Conservation (phyloP, 2,329 filamentous ascomycete genomes). For the Gnomoniopsis sp. region DNA sequence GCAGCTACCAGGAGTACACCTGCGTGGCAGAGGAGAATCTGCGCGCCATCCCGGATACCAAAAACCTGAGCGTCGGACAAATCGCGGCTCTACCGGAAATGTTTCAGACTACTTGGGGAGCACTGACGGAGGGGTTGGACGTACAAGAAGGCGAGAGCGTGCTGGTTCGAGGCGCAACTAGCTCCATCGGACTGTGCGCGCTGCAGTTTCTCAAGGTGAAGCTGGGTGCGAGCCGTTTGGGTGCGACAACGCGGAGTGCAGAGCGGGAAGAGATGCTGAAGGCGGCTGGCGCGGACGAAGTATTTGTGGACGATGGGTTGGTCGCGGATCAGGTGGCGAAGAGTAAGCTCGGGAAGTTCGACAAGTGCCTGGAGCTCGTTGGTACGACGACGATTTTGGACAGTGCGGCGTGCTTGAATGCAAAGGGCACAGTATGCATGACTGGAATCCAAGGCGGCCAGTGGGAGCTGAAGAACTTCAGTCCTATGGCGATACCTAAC, state of each 20-base stretch:
- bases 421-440: constrained; percentile 41
- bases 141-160: constrained; percentile 37
- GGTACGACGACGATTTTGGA: constrained; percentile 39
- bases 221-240: constrained; percentile 34
- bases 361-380: constrained; percentile 45
- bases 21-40: constrained; percentile 39
- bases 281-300: constrained; percentile 37
- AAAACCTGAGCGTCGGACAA: constrained; percentile 26
- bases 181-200: constrained; percentile 43
- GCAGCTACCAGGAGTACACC: constrained; percentile 47
- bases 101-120: constrained; percentile 47
- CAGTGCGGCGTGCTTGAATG: constrained; percentile 36
- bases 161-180: constrained; percentile 47
- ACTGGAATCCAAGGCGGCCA: constrained; percentile 30
- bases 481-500: constrained; percentile 17
- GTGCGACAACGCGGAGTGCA: constrained; percentile 35
- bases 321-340: constrained; percentile 32
- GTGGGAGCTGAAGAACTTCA: constrained; percentile 20
- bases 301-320: constrained; percentile 40
- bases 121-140: constrained; percentile 35
- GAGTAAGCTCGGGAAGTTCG: constrained; percentile 29
- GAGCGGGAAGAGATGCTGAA: constrained; percentile 34
- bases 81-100: constrained; percentile 48
- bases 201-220: constrained; percentile 38
- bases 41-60: constrained; percentile 28